Conservation (phyloP, 2,329 filamentous ascomycete genomes). For the Fusarium siculi region DNA sequence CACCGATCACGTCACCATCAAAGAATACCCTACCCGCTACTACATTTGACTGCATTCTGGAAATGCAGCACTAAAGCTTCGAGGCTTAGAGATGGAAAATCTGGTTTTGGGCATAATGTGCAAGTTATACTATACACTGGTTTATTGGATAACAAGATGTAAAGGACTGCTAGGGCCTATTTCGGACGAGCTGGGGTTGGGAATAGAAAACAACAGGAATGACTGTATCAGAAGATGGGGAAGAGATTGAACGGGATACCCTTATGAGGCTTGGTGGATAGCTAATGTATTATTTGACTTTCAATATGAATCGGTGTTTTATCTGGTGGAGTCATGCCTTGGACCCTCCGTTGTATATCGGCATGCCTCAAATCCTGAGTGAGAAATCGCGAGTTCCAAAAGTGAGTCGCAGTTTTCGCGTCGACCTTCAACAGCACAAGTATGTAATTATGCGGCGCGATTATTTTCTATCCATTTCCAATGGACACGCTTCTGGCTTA, state of each 20-base stretch:
- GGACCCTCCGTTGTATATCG: not conserved
- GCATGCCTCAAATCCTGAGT: accelerated
- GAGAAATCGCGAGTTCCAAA: not conserved
- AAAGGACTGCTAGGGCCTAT: not conserved
- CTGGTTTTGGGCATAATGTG: not conserved
- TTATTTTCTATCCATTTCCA: not conserved
- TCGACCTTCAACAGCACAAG: accelerated
- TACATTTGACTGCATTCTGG: not conserved
- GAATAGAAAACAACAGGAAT: not conserved
- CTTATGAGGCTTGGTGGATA: not conserved
- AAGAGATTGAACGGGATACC: not conserved
- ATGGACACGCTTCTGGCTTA: accelerated
- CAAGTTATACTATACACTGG: not conserved
- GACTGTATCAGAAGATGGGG: too few relatives aligned
- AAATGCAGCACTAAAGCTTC: not conserved
- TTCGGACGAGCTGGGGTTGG: not conserved
- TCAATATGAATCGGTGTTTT: not conserved
- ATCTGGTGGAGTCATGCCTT: accelerated
- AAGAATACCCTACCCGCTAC: not conserved
- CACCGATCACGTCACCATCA: not conserved
- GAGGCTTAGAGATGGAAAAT: not conserved
- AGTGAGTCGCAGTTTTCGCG: not conserved
- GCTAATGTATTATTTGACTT: not conserved
- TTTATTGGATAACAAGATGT: not conserved
- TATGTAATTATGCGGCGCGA: not conserved